Evolutionary conservation across 1,284 basidiomycete species (phyloP), one percentile per base, ranked within the genome.

Genomic region (Trichosporon ovoides): DNA sequence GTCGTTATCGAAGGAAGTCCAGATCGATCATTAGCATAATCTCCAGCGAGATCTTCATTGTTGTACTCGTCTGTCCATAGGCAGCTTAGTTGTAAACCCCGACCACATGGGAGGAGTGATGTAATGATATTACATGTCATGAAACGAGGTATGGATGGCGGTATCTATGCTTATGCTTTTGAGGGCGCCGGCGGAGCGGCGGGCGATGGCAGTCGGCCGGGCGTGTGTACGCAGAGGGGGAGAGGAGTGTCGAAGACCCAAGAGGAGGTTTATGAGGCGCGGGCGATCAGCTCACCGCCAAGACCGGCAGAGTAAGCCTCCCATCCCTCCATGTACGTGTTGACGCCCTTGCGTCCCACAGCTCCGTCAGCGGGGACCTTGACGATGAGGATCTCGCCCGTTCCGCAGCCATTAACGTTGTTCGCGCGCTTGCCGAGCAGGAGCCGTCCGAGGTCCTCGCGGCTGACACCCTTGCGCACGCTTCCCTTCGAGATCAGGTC

Each of bases 241-340:
- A 9, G 5, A 9, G 36, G 35, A 53, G n/a, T n/a, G n/a, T n/a
- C n/a, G 5, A 51, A 48, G 16, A 20, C 40, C 20, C 37, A 13
- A 31, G 28, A 4, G 4, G 52, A 31, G n/a, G n/a, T 31, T 48
- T 61, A 64, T 20, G 57, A 55, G 7, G 69, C 74, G 46, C 75
- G 63, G 60, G 75, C 75, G 37, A 78, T 59, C 37, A 78, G 64
- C 67, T 78, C 76, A 31, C 76, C 76, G 16, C 76, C 76, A 36
- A 74, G 62, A 18, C 76, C 76, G 14, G 68, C 68, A 55, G 75
- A 64, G 72, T 70, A 78, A 28, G 76, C 76, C 60, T 78, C 74
- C 75, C 75, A 78, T 10, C 76, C 76, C 57, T 78, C 76, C 68
- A 75, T 66, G 59, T 70, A 74, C 24, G 62, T 60, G 16, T 69